These are phyloP conservation scores for Geosiphon pyriformis DNA, from an alignment of 192 early-diverging fungal species.

Conservation along the genomic window DNA sequence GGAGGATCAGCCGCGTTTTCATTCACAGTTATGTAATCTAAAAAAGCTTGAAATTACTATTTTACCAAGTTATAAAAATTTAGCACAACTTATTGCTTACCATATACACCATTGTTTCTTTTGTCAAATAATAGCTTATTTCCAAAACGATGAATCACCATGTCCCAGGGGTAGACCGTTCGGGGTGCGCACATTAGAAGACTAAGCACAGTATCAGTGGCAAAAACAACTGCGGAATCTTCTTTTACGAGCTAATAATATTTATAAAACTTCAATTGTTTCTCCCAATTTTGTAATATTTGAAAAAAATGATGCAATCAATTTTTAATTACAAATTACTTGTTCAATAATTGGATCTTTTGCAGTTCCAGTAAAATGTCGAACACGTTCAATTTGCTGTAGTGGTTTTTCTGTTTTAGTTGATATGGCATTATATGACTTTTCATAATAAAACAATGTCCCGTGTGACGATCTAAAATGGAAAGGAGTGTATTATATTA, in stretches of 20 bases:
- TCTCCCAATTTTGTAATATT: too few species aligned
- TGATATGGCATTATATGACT: constrained; percentile 77
- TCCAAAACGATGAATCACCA: constrained; percentile 79
- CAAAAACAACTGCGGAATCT: constrained; percentile 65
- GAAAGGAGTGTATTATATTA: background rate
- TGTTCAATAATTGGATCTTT: constrained; percentile 81
- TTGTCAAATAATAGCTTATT: constrained; percentile 89
- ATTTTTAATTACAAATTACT: background rate
- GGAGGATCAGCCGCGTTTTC: constrained; percentile 93
- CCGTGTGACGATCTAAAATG: constrained; percentile 66
- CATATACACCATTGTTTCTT: constrained; percentile 72
- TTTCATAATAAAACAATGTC: constrained; percentile 68
- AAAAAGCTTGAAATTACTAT: background rate
- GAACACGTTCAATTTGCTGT: constrained; percentile 57
- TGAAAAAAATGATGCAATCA: too few species aligned
- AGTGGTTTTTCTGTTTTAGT: constrained; percentile 75
- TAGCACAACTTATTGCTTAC: too few species aligned
- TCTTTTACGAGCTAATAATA: constrained; percentile 37
- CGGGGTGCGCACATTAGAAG: constrained; percentile 89
- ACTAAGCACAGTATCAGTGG: constrained; percentile 85
- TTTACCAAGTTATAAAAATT: background rate
- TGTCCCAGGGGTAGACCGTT: constrained; percentile 93
- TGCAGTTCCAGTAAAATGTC: constrained; percentile 73
- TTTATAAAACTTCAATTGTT: too few species aligned
- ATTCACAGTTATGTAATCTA: constrained; percentile 87